Percentiles rank a stretch among this genome's conserved stretches.
These are phyloP conservation scores for Candida yuanshanica DNA, from an alignment of 805 yeast species.

Conservation along the genomic window DNA sequence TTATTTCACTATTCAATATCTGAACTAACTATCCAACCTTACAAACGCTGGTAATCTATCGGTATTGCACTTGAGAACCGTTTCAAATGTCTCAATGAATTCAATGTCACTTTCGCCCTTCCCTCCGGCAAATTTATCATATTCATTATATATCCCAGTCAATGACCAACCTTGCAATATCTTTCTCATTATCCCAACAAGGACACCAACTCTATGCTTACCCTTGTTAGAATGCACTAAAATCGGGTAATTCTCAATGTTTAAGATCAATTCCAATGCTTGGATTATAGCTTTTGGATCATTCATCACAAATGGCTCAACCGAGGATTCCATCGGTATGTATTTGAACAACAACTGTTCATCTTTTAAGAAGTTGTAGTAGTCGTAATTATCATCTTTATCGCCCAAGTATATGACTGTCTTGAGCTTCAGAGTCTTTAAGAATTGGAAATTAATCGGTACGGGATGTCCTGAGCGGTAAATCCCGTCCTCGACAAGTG, in stretches of 20 bases:
- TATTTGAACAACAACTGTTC: constrained; percentile 51
- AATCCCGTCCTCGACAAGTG: constrained; percentile 80
- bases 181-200: constrained; percentile 87
- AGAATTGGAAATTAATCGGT: constrained; percentile 75
- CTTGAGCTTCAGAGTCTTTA: constrained; percentile 59
- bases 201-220: constrained; percentile 88
- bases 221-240: constrained; percentile 93
- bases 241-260: constrained; percentile 75
- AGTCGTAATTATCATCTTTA: constrained; percentile 57
- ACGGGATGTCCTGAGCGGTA: constrained; percentile 94
- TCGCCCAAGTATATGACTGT: constrained; percentile 86
- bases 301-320: constrained; percentile 62
- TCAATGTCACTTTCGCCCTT: constrained; percentile 91
- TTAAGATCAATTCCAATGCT: constrained; percentile 51
- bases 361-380: constrained; percentile 59
- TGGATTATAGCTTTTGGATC: constrained; percentile 51
- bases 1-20: neutral
- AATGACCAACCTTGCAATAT: constrained; percentile 88
- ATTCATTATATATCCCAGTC: constrained; percentile 91
- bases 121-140: constrained; percentile 87
- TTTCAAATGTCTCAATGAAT: constrained; percentile 79
- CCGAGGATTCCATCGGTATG: constrained; percentile 64
- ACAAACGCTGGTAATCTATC: constrained; percentile 61
- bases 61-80: constrained; percentile 44
- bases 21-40: constrained; percentile 11